Evolutionary conservation across 495 filamentous ascomycete species (phyloP).

Genomic region (Podospora comata): DNA sequence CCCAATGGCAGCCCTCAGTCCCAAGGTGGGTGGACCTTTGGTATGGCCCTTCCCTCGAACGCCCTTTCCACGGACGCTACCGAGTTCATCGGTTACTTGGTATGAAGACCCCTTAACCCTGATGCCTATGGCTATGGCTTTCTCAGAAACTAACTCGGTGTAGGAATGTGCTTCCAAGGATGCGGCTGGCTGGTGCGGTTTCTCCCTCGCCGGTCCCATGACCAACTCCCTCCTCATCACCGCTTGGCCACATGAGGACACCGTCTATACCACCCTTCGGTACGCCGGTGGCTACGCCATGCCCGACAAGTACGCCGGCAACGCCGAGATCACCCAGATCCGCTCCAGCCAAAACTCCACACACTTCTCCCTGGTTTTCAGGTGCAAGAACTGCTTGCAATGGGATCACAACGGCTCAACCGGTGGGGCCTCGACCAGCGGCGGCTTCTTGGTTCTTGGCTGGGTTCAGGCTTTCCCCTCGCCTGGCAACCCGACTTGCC

Average conservation of each 20-base stretch:
- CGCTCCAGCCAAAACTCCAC: conserved; percentile 51
- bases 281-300: conserved; percentile 56
- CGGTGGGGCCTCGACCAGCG: conserved; percentile 25
- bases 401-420: conserved; percentile 42
- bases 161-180: conserved; percentile 34
- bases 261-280: conserved; percentile 52
- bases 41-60: conserved; percentile 53
- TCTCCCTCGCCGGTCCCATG: conserved; percentile 56
- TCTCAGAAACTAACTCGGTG: conserved; percentile 16
- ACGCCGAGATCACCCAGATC: conserved; percentile 56
- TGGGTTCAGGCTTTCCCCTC: conserved; percentile 35
- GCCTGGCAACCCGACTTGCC: conserved; percentile 36
- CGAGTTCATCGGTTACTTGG: conserved; percentile 59
- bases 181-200: conserved; percentile 53
- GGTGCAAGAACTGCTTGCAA: conserved; percentile 59
- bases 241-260: conserved; percentile 50
- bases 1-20: conserved; percentile 27
- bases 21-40: conserved; percentile 49
- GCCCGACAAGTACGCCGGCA: conserved; percentile 57
- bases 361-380: conserved; percentile 57
- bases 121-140: background rate
- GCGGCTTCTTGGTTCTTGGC: conserved; percentile 30
- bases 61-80: conserved; percentile 49
- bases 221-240: conserved; percentile 57
- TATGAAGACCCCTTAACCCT: conserved; percentile 27